Percentiles rank a stretch among this genome's conserved stretches.
These are phyloP conservation scores for Iberis pinnata DNA, from an alignment of 345 rosid genomes.

Conservation along the genomic window DNA sequence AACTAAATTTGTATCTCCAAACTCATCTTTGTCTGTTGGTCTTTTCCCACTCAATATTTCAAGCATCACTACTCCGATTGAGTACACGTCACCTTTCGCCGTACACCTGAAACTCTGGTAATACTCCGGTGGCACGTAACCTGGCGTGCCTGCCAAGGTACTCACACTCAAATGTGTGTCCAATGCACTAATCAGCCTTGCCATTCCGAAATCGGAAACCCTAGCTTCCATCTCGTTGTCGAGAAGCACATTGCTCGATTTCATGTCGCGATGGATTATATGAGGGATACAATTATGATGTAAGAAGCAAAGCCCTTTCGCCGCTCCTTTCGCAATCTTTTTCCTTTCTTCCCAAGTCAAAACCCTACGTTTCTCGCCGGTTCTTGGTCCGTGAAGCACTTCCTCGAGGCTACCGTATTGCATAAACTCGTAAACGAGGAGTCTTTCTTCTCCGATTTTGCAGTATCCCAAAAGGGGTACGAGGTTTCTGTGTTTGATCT, in stretches of 20 bases:
- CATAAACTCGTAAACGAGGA: conserved; percentile 92
- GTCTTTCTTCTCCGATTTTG: conserved; percentile 86
- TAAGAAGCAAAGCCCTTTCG: conserved; percentile 82
- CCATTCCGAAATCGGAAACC: conserved; percentile 97
- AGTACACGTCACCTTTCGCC: conserved; percentile 88
- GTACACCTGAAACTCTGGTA: conserved; percentile 97
- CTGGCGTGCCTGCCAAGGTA: conserved; percentile 94
- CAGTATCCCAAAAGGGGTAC: conserved; percentile 90
- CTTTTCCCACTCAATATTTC: conserved; percentile 89
- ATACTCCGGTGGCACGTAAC: conserved; percentile 91
- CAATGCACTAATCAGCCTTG: conserved; percentile 85
- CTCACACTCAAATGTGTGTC: conserved; percentile 95
- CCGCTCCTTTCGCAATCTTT: conserved; percentile 90
- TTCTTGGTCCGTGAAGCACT: conserved; percentile 72
- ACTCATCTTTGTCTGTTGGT: conserved; percentile 92
- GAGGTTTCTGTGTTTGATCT: conserved; percentile 87
- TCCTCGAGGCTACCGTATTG: conserved; percentile 87
- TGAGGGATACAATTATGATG: conserved; percentile 98
- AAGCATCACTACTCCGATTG: conserved; percentile 76
- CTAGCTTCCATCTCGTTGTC: conserved; percentile 96
- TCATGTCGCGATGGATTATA: conserved; percentile 91
- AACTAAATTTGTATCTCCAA: conserved; percentile 94
- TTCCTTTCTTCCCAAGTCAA: conserved; percentile 82
- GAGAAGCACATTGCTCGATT: conserved; percentile 80
- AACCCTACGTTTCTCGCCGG: conserved; percentile 38